Evolutionary conservation across 345 rosid species (phyloP), one percentile per base, ranked within the genome.

Genomic region (Anacardium occidentale): DNA sequence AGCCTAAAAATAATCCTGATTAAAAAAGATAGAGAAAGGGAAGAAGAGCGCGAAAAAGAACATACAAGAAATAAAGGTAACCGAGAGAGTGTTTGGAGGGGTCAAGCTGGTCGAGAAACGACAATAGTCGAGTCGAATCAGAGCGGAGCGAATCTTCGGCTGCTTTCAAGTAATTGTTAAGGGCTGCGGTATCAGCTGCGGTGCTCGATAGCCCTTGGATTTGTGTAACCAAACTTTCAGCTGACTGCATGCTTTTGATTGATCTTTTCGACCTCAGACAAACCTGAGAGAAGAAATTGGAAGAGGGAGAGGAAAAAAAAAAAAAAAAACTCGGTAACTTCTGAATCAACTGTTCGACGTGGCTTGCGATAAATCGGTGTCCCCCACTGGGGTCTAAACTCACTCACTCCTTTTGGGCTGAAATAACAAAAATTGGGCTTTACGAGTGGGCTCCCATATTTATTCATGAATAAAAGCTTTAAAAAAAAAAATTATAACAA

Each of bases 71-170:
- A 79, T 79, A 88, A 53, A 90, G 86, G 83, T 85, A 91, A 70
- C 96, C 93, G 25, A 91, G 91, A 72, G 96, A 87, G 76, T 90
- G 91, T 59, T 70, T 82, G 61, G 82, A 71, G 13, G 93, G 86
- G 68, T 89, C 91, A 68, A 91, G 91, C 77, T 85, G 89, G 21
- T 84, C 89, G 71, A 91, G 90, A 71, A 75, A 78, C 62, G 90
- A 74, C 51, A 75, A 54, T 54, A 85, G 74, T 66, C 79, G 67
- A 76, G 76, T 69, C 7, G 88, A 54, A 77, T 84, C 81, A 20
- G 80, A 37, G 69, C 81, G 91, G 73, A 91, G 88, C 44, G 81
- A 73, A 18, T 84, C 89, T 6, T 89, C 90, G 34, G 80, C 86
- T 63, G 75, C 76, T 81, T 71, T 89, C 62, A 91, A 71, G 44